Percentiles rank a stretch among this genome's conserved stretches.
phyloP scores from a whole-genome alignment of 768 basidiomycete genomes.

The Leccinum subgranulosum region DNA sequence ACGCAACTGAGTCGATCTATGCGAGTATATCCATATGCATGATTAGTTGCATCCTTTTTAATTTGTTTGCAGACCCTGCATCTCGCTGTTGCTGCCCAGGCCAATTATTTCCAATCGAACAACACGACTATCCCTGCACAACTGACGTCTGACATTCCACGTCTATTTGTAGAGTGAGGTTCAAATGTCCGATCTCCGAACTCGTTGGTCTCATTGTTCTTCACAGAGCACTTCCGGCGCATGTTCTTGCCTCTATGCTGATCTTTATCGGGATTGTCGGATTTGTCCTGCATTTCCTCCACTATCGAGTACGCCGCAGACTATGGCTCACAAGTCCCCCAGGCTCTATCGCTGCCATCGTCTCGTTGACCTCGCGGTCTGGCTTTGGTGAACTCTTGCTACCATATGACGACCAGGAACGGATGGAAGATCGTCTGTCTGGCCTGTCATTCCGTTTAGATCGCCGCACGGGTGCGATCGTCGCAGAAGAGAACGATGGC shows the following conservation, averaged over 20 bases:
- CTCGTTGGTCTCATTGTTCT: slow-evolving; percentile 1
- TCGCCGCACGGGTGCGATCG: slow-evolving; percentile 55
- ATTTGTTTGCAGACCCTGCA: slow-evolving; percentile 46
- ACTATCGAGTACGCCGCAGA: slow-evolving; percentile 44
- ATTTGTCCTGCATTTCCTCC: slow-evolving; percentile 44
- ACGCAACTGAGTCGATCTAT: slow-evolving; percentile 43
- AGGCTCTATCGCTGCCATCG: slow-evolving; percentile 55
- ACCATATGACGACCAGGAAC: slow-evolving; percentile 51
- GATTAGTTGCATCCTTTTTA: not conserved
- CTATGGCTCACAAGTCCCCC: slow-evolving; percentile 54
- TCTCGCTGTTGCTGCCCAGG: slow-evolving; percentile 53
- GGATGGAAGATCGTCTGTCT: slow-evolving; percentile 46
- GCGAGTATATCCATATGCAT: slow-evolving; percentile 10
- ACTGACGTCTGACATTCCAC: slow-evolving; percentile 41
- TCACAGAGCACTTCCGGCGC: slow-evolving; percentile 49
- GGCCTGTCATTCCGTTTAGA: slow-evolving; percentile 56
- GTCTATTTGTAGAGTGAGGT: slow-evolving; percentile 59
- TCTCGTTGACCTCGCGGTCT: slow-evolving; percentile 56
- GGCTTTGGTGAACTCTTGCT: slow-evolving; percentile 61
- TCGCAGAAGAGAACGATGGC: slow-evolving; percentile 46
- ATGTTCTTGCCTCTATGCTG: slow-evolving; percentile 47
- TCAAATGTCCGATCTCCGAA: not conserved
- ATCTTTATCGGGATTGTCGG: slow-evolving; percentile 49
- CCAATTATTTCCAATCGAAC: slow-evolving; percentile 52
- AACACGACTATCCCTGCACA: slow-evolving; percentile 38